These are phyloP conservation scores for Sanghuangporus weigelae DNA, from an alignment of 1,284 basidiomycete species.

Conservation along the genomic window DNA sequence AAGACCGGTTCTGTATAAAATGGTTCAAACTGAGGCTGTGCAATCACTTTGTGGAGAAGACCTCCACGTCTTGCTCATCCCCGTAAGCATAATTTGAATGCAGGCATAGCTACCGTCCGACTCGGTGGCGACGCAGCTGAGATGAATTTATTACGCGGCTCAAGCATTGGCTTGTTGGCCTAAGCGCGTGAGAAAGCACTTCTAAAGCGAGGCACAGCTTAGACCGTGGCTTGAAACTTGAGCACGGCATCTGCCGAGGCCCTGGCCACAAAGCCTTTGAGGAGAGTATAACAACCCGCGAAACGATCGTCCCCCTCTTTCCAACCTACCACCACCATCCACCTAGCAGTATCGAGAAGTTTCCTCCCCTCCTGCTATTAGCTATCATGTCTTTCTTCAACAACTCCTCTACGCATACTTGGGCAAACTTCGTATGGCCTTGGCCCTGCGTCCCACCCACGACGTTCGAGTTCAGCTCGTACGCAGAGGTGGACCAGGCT, in stretches of 20 bases:
- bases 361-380: not conserved
- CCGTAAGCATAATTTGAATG: too few species aligned
- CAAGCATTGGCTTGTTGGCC: too few species aligned
- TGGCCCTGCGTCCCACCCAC: not conserved
- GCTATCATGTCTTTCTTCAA: not conserved
- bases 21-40: too few species aligned
- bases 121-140: too few species aligned
- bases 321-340: not conserved
- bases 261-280: not conserved
- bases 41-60: too few species aligned
- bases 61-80: too few species aligned
- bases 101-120: too few species aligned
- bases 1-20: too few species aligned
- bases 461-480: not conserved
- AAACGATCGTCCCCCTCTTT: not conserved
- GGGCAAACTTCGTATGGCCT: not conserved
- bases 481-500: not conserved
- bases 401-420: not conserved
- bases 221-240: too few species aligned
- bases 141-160: too few species aligned
- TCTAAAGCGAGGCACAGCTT: too few species aligned
- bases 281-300: not conserved
- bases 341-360: not conserved
- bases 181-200: too few species aligned
- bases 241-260: not conserved